These are phyloP conservation scores for Coemansia sp. DNA, from an alignment of 192 early-diverging fungal species.

Conservation along the genomic window DNA sequence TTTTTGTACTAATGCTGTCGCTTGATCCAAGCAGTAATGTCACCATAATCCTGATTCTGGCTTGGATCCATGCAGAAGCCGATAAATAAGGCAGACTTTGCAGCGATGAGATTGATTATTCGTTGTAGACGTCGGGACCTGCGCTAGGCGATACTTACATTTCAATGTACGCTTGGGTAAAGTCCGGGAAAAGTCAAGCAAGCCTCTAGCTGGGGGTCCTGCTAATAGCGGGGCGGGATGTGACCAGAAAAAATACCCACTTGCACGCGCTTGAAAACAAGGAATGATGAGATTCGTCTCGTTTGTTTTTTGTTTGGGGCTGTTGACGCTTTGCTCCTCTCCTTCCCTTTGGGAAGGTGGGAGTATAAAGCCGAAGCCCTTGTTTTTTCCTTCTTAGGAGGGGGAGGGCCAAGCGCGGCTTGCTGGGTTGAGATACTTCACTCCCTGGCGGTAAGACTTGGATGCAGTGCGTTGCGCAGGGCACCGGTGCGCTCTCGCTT, in stretches of 20 bases:
- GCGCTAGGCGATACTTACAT: conserved; percentile 43
- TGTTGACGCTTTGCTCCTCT: conserved; percentile 6
- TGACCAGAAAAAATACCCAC: conserved; percentile 29
- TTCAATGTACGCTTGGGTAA: conserved; percentile 32
- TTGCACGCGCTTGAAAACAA: background rate
- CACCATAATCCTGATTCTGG: background rate
- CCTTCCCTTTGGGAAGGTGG: background rate
- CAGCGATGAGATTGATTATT: background rate
- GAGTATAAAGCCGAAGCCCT: conserved; percentile 9
- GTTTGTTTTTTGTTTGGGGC: background rate
- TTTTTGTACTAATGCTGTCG: too few relatives aligned
- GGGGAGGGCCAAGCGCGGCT: background rate
- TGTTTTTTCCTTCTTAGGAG: background rate
- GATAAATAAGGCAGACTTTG: background rate
- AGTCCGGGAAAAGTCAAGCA: conserved; percentile 41
- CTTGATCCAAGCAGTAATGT: background rate
- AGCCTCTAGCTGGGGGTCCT: conserved; percentile 43
- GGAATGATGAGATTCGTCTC: background rate
- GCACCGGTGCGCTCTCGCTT: conserved; percentile 9
- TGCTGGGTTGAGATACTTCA: conserved; percentile 18
- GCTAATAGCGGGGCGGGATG: conserved; percentile 47
- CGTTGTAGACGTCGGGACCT: conserved; percentile 43
- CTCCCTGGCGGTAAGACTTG: conserved; percentile 39
- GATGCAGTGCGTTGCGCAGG: conserved; percentile 53
- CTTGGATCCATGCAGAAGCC: background rate